Base-by-base conservation (phyloP, 371 early-diverging fungal species). In the Lichtheimia corymbifera region DNA sequence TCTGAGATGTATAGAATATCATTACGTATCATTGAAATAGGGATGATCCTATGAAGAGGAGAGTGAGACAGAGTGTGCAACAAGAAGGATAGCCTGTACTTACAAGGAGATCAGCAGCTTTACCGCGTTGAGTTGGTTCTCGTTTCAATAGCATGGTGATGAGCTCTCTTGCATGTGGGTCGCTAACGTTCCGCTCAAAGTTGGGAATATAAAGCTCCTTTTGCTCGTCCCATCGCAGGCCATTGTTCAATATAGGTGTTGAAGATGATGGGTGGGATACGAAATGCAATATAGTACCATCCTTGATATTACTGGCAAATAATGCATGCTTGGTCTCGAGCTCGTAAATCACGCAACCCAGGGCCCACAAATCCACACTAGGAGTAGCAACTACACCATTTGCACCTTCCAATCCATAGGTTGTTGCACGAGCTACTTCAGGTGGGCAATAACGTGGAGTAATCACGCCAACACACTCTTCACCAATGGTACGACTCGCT, bases 331-430 rank as follows among this genome's bases (percentile, higher is more conserved):
- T 71, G 0, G 79, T 79, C 24, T 75, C 76, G 25, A 79, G 63
- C 66, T 79, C 79, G 53, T 75, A 79, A 25, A 80, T 63, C 3
- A 76, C 73, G 59, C 80, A 80, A 5, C 80, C 80, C 9, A 80
- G 67, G 18, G 80, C 74, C 80, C 80, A 80, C 4, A 76, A 51
- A 67, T 80, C 80, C 0, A 80, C 73, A 42, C 75, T 73, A 1
- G 80, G 75, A 0, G 77, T 74, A 30, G 80, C 80, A 5, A 80
- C 80, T 0, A 80, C 80, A 12, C 80, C 80, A 50, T 74, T 74
- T 6, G 80, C 73, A 17, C 80, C 80, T 58, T 80, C 80, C 9
- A 76, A 55, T 1, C 80, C 80, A 49, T 80, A 80, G 0, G 80
- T 80, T 1, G 80, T 80, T 7, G 80, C 80, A 20, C 74, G 59